Conservation (phyloP, 306 rosid genomes). For the Castanea sativa region DNA sequence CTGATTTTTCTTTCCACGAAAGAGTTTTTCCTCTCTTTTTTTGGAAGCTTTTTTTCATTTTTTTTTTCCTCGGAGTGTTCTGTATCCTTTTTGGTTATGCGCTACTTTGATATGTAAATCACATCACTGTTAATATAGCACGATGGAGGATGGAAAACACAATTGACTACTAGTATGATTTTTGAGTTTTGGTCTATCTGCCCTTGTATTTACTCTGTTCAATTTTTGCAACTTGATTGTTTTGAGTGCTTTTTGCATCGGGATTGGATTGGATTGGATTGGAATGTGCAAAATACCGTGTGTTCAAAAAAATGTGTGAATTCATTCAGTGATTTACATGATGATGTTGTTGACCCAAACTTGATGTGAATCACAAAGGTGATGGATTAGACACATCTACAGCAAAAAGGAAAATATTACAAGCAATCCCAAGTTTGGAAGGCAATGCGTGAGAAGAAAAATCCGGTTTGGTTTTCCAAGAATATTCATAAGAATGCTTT, state of each 20-base stretch:
- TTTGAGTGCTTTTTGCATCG: not conserved
- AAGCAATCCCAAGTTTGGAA: not conserved
- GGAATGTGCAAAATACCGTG: not conserved
- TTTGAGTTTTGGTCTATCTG: not conserved
- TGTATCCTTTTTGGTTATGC: constrained; percentile 11
- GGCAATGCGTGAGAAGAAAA: too few species aligned
- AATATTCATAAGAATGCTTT: too few species aligned
- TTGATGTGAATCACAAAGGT: not conserved
- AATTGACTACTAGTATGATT: not conserved
- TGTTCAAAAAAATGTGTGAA: not conserved
- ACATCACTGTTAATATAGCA: not conserved
- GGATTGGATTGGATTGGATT: too few species aligned
- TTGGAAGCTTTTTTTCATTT: not conserved
- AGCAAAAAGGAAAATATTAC: not conserved
- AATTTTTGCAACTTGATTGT: not conserved
- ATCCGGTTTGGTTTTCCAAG: too few species aligned
- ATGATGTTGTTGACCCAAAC: not conserved
- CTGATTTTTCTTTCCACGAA: constrained; percentile 4
- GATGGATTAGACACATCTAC: not conserved
- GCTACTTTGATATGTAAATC: constrained; percentile 26
- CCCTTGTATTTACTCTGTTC: not conserved
- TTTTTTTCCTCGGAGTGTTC: not conserved
- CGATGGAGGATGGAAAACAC: constrained; percentile 16
- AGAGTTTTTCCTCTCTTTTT: not conserved
- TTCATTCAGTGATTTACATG: not conserved